Evolutionary conservation across 257 asterid genomes (phyloP), one percentile per base, ranked within the genome.

Genomic region (Gentiana macrophylla): DNA sequence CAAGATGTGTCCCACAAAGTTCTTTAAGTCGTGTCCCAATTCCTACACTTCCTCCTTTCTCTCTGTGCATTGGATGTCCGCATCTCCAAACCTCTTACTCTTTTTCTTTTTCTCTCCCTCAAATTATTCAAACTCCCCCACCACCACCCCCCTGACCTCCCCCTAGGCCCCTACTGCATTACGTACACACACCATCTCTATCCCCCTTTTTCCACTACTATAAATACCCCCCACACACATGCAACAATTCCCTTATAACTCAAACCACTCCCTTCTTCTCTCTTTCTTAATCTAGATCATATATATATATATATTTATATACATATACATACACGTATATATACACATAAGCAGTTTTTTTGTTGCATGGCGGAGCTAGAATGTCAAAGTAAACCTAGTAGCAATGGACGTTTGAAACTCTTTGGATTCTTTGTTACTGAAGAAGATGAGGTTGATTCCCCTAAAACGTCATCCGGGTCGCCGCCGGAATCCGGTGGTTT

Each of bases 141-240:
- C 7, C 7, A 1, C 7, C 44, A 0, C 44, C 8, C 44, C 8
- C 24, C 24, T 1, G 24, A 24, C 24, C 69, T 36, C 12, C 33
- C 57, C 33, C 46, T 32, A 49, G n/a, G 62, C 50, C 37, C 43
- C 5, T 6, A 34, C 24, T 46, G 45, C 63, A 59, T 41, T 55
- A 52, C 56, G 55, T 38, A 52, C 49, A 67, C 63, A 53, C 13
- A n/a, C 59, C 44, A 6, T 56, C 56, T 59, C 13, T 62, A 53
- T 50, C 11, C n/a, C 13, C 49, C 70, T 66, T 61, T 67, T 59
- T 50, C 37, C 57, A 62, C 69, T 55, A 69, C 64, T 83, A 89
- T 86, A 89, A 72, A 89, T 89, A 86, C 81, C 94, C 79, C 77
- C 89, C 78, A 74, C 68, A 66, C 83, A 69, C 81, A 80, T 79